Percentiles rank a stretch among this genome's conserved stretches.
These are phyloP conservation scores for Dictyostelium brefeldianum DNA, from an alignment of 78 protist species.

Conservation along the genomic window DNA sequence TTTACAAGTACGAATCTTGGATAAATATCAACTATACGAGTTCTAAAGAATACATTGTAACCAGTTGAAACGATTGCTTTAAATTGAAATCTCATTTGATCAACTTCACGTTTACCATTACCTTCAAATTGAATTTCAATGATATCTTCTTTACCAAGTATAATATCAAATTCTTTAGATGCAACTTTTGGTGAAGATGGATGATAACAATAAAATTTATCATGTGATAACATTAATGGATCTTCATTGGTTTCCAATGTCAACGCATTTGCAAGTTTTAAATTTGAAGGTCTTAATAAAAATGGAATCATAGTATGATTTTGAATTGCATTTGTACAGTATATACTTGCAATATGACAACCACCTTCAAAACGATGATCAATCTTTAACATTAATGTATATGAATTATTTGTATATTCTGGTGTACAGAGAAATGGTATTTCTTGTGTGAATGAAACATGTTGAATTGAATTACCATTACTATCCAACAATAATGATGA, in stretches of 20 bases:
- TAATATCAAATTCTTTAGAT: slow-evolving; percentile 65
- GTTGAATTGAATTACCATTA: background rate
- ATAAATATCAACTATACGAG: slow-evolving; percentile 56
- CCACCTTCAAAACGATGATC: slow-evolving; percentile 78
- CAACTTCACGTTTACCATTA: slow-evolving; percentile 2
- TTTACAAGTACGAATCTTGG: slow-evolving; percentile 56
- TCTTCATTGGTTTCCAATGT: slow-evolving; percentile 41
- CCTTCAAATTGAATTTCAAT: slow-evolving; percentile 54
- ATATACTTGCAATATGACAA: slow-evolving; percentile 71
- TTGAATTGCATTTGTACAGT: slow-evolving; percentile 40
- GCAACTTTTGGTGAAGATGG: slow-evolving; percentile 56
- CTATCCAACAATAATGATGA: too few species aligned
- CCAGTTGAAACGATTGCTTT: slow-evolving; percentile 53
- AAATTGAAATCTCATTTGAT: slow-evolving; percentile 64
- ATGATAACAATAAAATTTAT: slow-evolving; percentile 44
- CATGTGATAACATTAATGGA: slow-evolving; percentile 32
- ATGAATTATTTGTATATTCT: background rate
- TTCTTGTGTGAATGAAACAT: slow-evolving; percentile 58
- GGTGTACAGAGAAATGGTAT: slow-evolving; percentile 34
- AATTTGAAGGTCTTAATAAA: background rate
- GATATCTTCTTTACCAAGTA: slow-evolving; percentile 78
- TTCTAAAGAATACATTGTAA: slow-evolving; percentile 35
- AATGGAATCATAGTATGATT: slow-evolving; percentile 80
- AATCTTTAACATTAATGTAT: slow-evolving; percentile 41
- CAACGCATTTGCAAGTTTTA: background rate